phyloP scores from a whole-genome alignment of 441 rosid species.

The Eutrema salsugineum region DNA sequence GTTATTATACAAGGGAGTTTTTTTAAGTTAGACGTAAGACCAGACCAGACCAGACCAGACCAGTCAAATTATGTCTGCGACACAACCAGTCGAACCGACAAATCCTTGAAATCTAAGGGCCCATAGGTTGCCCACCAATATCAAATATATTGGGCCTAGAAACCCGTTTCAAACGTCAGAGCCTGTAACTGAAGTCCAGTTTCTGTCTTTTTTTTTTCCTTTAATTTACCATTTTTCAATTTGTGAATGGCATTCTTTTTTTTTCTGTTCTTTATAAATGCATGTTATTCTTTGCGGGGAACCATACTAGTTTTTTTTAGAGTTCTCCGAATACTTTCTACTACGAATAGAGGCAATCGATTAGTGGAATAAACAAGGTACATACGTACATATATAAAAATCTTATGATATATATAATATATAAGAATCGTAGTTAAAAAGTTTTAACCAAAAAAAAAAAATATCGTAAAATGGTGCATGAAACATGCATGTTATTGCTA shows the following conservation, averaged over 20 bases:
- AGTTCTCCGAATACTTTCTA: too few species aligned
- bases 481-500: neutral
- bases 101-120: neutral
- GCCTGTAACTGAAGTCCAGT: neutral
- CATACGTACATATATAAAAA: too few species aligned
- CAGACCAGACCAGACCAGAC: neutral
- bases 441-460: too few species aligned
- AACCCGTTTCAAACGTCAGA: neutral
- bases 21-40: neutral
- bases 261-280: too few species aligned
- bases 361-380: too few species aligned
- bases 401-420: too few species aligned
- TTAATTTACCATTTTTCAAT: neutral
- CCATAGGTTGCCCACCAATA: neutral
- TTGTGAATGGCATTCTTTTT: neutral
- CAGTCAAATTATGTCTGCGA: constrained; percentile 5
- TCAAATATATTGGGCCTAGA: neutral
- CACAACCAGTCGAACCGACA: neutral
- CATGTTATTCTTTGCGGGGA: too few species aligned
- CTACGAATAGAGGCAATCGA: too few species aligned
- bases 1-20: neutral
- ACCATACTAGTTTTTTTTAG: too few species aligned
- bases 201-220: neutral
- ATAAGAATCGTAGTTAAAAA: too few species aligned
- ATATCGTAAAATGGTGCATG: neutral